Percentiles rank a stretch among this genome's conserved stretches.
Conservation (phyloP, 2,329 filamentous ascomycete genomes). For the Botrytis porri region DNA sequence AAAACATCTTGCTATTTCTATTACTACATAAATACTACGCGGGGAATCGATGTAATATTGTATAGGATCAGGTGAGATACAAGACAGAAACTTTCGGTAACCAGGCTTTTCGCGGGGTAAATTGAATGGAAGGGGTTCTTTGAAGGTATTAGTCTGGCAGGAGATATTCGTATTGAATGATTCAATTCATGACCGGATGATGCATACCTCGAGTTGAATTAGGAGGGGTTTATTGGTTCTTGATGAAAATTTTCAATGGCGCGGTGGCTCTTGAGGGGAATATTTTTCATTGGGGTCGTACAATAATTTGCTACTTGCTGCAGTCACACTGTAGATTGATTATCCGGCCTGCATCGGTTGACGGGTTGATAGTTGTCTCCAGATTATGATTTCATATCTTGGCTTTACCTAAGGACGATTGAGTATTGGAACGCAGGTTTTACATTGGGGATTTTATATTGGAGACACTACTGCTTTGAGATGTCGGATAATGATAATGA, state of each 20-base stretch:
- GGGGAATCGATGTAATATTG: neutral
- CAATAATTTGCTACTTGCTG: neutral
- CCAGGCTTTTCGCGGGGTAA: slow-evolving; percentile 15
- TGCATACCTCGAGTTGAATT: neutral
- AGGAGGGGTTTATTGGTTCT: neutral
- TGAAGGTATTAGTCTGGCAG: neutral
- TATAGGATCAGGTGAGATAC: slow-evolving; percentile 14
- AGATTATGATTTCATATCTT: neutral
- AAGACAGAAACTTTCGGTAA: slow-evolving; percentile 1
- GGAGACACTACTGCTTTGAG: neutral
- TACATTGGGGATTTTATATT: neutral
- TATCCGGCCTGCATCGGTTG: neutral
- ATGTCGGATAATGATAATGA: neutral
- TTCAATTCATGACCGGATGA: neutral
- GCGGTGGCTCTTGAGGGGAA: slow-evolving; percentile 9
- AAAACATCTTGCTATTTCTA: neutral
- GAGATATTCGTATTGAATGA: neutral
- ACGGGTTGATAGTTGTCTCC: neutral
- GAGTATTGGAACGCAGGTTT: neutral
- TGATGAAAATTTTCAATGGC: neutral
- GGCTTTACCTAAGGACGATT: neutral
- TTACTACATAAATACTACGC: slow-evolving; percentile 17
- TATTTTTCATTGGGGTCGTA: neutral
- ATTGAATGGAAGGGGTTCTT: neutral
- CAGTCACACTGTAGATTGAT: slow-evolving; percentile 1